Evolutionary conservation across 257 asterid genomes (phyloP).

Genomic region (Ballota nigra): DNA sequence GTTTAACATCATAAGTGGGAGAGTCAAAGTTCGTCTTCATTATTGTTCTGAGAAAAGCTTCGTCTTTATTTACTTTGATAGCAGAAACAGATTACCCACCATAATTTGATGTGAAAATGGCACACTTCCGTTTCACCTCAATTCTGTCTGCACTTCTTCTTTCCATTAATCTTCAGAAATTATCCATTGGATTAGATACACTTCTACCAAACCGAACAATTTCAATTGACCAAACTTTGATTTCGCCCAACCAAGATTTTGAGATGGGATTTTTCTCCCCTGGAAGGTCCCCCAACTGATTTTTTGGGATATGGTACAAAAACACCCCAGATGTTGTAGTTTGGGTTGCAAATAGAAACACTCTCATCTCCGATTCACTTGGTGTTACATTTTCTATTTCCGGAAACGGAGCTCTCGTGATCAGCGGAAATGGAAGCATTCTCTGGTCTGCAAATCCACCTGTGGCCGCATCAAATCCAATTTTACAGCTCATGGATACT

Average conservation of each 20-base stretch:
- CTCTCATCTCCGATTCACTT: conserved; percentile 7
- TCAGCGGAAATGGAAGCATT: not conserved
- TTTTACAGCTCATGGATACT: conserved; percentile 21
- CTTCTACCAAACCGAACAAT: conserved; percentile 25
- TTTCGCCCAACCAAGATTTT: not conserved
- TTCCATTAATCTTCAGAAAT: not conserved
- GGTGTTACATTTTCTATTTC: not conserved
- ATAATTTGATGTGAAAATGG: not conserved
- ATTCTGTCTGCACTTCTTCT: not conserved
- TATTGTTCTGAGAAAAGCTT: too few species aligned
- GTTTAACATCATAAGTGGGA: too few species aligned
- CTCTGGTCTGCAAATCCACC: conserved; percentile 27
- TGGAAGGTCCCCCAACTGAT: conserved; percentile 8
- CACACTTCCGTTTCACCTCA: not conserved
- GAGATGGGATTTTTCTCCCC: conserved; percentile 35
- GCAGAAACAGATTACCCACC: too few species aligned
- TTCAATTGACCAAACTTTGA: not conserved
- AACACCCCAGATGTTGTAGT: conserved; percentile 25
- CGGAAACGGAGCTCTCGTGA: not conserved
- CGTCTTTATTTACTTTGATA: not conserved
- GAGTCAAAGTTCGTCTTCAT: too few species aligned
- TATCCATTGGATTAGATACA: not conserved
- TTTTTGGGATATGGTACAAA: conserved; percentile 36
- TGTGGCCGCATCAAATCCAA: not conserved
- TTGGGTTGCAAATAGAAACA: conserved; percentile 35